Base-by-base conservation (phyloP, 2,329 filamentous ascomycete species). In the Leptographium wingfieldii region DNA sequence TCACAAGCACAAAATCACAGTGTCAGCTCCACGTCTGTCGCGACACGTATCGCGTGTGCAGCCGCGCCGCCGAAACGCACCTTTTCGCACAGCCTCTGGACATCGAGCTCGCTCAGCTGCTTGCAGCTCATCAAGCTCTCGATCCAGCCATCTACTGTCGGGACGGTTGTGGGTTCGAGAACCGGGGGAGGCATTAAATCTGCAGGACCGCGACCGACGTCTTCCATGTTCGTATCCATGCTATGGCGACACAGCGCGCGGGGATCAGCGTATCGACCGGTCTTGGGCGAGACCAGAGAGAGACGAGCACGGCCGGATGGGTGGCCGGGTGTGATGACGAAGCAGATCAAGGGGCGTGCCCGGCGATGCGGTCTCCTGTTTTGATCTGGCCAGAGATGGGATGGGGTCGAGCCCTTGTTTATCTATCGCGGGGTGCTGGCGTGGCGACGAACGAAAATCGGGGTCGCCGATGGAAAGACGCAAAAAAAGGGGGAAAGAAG, bases 141-240 rank as follows among this genome's bases (percentile, higher is more conserved):
- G 72, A 99, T 97, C 94, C 94, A 99, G 71, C 92, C 91, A 73
- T 99, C 94, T 65, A 99, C 81, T 63, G 90, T 96, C 63, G 88
- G 85, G 78, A 96, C 94, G 67, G 91, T 90, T 63, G 92, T 86
- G 60, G 92, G 88, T 77, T 97, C 94, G 40, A 75, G 69, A 62
- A 75, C 71, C 69, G 84, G 81, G 60, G 84, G 78, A 57, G 90
- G 84, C 62, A 87, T 84, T 68, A 96, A 76, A 71, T 87, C 87
- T 72, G 89, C 82, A 66, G 91, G 88, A 69, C 88, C 85, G 76
- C 92, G 89, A 70, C 87, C 88, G 68, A 95, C 91, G 73, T 99
- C 94, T 79, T 96, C 92, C 94, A 99, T 99, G 76, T 95, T 96
- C 71, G 91, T 95, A 76, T 99, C 92, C 91, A 96, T 96, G n/a